Evolutionary conservation across 805 yeast genomes (phyloP).

Genomic region (Monosporozyma siamensis): DNA sequence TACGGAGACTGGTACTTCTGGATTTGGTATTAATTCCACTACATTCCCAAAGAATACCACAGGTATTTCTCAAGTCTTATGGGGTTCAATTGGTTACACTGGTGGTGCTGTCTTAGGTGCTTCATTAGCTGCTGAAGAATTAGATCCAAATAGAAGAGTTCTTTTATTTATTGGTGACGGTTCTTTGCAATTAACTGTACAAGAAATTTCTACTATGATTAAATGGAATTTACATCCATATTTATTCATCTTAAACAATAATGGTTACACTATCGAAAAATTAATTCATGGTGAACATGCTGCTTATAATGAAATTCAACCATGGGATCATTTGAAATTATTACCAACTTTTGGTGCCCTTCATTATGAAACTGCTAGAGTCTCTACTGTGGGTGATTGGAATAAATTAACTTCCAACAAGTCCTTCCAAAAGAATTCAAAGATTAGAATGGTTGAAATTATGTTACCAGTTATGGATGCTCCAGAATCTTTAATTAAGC

Average conservation of each 20-base stretch:
- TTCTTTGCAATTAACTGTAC: constrained; percentile 6
- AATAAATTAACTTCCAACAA: constrained; percentile 39
- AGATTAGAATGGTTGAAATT: constrained; percentile 55
- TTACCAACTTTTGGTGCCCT: constrained; percentile 5
- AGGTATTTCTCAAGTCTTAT: constrained; percentile 5
- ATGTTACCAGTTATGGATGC: constrained; percentile 64
- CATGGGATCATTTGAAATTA: constrained; percentile 4
- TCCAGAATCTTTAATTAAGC: constrained; percentile 51
- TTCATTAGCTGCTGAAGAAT: constrained; percentile 4
- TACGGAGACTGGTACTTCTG: constrained; percentile 6
- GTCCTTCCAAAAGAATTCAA: constrained; percentile 44
- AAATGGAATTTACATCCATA: constrained; percentile 4
- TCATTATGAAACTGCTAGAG: constrained; percentile 31
- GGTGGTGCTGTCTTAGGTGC: constrained; percentile 7
- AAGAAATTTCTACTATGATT: constrained; percentile 4
- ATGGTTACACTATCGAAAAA: constrained; percentile 6
- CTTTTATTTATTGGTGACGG: constrained; percentile 5
- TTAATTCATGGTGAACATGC: constrained; percentile 5
- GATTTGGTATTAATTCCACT: constrained; percentile 4
- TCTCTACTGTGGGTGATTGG: constrained; percentile 48
- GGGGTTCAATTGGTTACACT: constrained; percentile 6
- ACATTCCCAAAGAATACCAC: constrained; percentile 2
- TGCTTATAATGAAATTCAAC: constrained; percentile 4
- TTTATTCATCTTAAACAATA: constrained; percentile 4
- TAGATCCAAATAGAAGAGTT: constrained; percentile 5